These are phyloP conservation scores for Skeletonema marinoi DNA, from an alignment of 108 stramenopile genomes.

Conservation along the genomic window DNA sequence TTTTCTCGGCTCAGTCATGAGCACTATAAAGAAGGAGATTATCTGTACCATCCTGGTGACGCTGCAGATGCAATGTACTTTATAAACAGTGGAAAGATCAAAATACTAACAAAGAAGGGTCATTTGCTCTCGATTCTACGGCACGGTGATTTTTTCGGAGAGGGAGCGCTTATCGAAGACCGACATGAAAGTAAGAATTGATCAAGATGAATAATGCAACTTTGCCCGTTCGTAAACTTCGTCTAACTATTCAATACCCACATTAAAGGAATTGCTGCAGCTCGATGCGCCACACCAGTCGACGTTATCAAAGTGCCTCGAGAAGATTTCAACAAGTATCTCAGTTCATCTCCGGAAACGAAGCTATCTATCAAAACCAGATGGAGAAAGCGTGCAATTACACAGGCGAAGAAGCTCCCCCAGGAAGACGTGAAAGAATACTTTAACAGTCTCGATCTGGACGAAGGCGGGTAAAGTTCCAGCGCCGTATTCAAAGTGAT, in stretches of 20 bases:
- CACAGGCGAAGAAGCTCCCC: constrained; percentile 71
- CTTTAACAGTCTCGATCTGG: constrained; percentile 67
- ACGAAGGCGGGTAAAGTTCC: constrained; percentile 59
- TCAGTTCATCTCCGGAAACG: constrained; percentile 22
- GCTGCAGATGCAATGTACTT: constrained; percentile 83
- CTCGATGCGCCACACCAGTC: constrained; percentile 72
- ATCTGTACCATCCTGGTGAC: constrained; percentile 72
- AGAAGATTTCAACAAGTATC: constrained; percentile 71
- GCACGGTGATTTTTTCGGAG: constrained; percentile 84
- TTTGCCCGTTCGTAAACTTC: neutral
- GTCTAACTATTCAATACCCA: neutral
- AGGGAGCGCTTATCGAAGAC: constrained; percentile 68
- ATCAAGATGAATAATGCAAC: neutral
- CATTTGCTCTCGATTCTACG: constrained; percentile 68
- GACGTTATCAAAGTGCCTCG: constrained; percentile 74
- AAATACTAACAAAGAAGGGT: constrained; percentile 74
- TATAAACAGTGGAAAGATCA: constrained; percentile 80
- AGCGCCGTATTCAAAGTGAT: neutral
- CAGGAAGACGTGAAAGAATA: constrained; percentile 60
- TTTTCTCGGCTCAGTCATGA: constrained; percentile 63
- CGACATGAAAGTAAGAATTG: constrained; percentile 22
- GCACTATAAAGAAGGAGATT: constrained; percentile 67
- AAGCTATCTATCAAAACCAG: constrained; percentile 58
- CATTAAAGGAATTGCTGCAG: constrained; percentile 55
- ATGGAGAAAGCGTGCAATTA: constrained; percentile 60